Conservation (phyloP, 768 basidiomycete genomes). For the Tricholoma furcatifolium region DNA sequence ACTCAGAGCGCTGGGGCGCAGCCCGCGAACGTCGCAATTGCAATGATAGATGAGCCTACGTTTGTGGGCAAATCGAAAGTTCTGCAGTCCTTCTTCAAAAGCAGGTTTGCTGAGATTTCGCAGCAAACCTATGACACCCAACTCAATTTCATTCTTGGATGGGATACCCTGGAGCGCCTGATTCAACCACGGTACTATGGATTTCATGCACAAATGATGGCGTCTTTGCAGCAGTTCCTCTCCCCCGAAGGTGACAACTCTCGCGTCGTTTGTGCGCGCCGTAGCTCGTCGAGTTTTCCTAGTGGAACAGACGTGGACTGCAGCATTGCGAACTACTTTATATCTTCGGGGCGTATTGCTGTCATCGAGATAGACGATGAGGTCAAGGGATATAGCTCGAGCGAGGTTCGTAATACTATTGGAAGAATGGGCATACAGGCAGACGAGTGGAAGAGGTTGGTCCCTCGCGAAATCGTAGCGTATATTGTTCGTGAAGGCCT, state of each 20-base stretch:
- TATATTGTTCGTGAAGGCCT: conserved; percentile 19
- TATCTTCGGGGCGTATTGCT: conserved; percentile 48
- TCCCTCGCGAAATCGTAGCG: conserved; percentile 16
- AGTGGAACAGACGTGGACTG: conserved; percentile 14
- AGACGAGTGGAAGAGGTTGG: conserved; percentile 17
- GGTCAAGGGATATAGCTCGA: conserved; percentile 67
- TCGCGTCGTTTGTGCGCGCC: conserved; percentile 56
- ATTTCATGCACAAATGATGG: conserved; percentile 51
- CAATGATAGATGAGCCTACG: conserved; percentile 81
- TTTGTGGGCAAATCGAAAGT: conserved; percentile 79
- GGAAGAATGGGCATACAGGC: conserved; percentile 20
- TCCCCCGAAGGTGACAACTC: conserved; percentile 51
- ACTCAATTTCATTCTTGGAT: conserved; percentile 75
- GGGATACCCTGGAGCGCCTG: conserved; percentile 83
- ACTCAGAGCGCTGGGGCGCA: conserved; percentile 13
- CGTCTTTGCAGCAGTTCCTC: conserved; percentile 58
- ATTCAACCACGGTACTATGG: conserved; percentile 75
- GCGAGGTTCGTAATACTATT: conserved; percentile 53
- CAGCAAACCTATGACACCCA: conserved; percentile 27
- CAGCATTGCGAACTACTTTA: conserved; percentile 45
- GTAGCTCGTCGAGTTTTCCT: conserved; percentile 23
- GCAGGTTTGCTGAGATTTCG: conserved; percentile 24
- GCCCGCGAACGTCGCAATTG: conserved; percentile 65
- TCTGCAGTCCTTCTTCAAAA: conserved; percentile 51
- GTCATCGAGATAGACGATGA: conserved; percentile 62